These are phyloP conservation scores for Senecio squalidus DNA, from an alignment of 140 eudicot genomes.

Conservation along the genomic window DNA sequence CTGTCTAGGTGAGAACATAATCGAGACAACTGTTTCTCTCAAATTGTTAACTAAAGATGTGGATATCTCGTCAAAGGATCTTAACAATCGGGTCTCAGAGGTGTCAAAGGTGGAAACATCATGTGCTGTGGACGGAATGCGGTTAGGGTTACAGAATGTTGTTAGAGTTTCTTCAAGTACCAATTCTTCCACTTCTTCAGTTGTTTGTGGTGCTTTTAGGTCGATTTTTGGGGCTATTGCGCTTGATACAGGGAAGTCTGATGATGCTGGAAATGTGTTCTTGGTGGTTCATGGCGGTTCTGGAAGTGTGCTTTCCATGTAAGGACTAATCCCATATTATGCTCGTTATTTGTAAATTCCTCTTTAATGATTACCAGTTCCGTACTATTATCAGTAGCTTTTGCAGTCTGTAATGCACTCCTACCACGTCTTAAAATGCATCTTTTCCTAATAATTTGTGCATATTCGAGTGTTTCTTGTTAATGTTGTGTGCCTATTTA, in stretches of 20 bases:
- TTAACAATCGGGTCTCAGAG: conserved; percentile 43
- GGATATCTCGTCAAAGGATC: conserved; percentile 61
- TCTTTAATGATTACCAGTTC: not conserved
- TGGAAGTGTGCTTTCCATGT: conserved; percentile 32
- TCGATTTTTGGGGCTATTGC: conserved; percentile 80
- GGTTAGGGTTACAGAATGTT: conserved; percentile 58
- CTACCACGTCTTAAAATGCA: not conserved
- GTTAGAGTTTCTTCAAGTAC: conserved; percentile 75
- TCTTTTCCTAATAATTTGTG: too few relatives aligned
- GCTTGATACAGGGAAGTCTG: conserved; percentile 52
- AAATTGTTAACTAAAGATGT: conserved; percentile 34
- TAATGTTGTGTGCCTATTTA: not conserved
- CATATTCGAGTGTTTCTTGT: too few relatives aligned
- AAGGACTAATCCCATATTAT: conserved; percentile 15
- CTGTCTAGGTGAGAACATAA: conserved; percentile 57
- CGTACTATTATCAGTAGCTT: not conserved
- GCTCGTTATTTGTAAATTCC: conserved; percentile 7
- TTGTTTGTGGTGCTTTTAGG: conserved; percentile 84
- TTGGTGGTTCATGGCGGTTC: conserved; percentile 34
- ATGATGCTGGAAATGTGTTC: conserved; percentile 59
- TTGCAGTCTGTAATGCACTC: conserved; percentile 5
- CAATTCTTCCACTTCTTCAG: conserved; percentile 48
- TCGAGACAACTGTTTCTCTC: conserved; percentile 46
- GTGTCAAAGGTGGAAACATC: conserved; percentile 63
- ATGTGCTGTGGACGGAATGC: conserved; percentile 58